Base-by-base conservation (phyloP, 805 yeast species). In the Myxozyma mucilagina region DNA sequence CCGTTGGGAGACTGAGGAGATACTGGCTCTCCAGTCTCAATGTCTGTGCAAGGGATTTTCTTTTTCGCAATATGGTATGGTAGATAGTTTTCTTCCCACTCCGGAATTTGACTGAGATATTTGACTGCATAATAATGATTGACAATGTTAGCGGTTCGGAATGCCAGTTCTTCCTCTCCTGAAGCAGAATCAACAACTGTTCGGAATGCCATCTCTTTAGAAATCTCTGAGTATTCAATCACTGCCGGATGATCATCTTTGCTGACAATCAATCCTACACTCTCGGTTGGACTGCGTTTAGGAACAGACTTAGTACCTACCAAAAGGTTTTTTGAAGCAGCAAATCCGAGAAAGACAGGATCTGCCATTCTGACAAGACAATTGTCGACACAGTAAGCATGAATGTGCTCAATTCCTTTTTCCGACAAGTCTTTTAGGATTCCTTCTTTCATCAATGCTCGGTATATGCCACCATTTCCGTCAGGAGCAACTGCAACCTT, bases 331-430 rank as follows among this genome's bases (percentile, higher is more conserved):
- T 86, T 84, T 41, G 76, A 75, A 34, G 87, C 84, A 11, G 97
- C 86, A 76, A 87, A 93, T 0, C 99, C 99, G 63, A 94, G 76
- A 68, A 87, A 88, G 0, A 84, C 79, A 2, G 99, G 99, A 73
- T 94, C 99, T 1, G 97, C 97, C 56, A 93, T 90, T 73, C 86
- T 87, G 39, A 92, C 97, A 53, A 94, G 79, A 35, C 89, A 87
- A 75, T 94, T 94, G 76, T 94, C 99, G 52, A 94, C 98, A 76
- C 98, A 93, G 77, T 91, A 94, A 89, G 92, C 90, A 76, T 94
- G 97, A 63, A 94, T 81, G 72, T 94, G 98, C 74, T 89, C 84
- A 65, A 93, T 84, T 5, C 90, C 91, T 59, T 84, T 85, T 7
- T 68, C 61, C 34, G 76, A 70, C 72, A 94, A 83, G 72, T 93